Evolutionary conservation across 306 rosid species (phyloP), one percentile per base, ranked within the genome.

Genomic region (Citrullus colocynthis): DNA sequence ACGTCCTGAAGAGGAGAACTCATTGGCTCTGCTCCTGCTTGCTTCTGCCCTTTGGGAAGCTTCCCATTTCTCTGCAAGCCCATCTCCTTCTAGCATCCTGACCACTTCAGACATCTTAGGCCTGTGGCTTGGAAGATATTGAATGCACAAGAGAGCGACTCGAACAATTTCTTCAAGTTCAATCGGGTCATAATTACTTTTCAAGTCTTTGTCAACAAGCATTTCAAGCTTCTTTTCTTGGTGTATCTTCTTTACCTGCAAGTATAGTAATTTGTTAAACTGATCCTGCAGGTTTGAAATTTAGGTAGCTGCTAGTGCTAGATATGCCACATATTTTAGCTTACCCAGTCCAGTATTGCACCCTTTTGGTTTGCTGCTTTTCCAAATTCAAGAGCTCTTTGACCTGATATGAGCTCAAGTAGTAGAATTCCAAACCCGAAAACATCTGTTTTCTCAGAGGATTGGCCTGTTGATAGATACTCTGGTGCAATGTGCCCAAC

Each of bases 21-120:
- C 90, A 58, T 82, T 85, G 67, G 85, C 86, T 82, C 84, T 86
- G 74, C 87, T 65, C 74, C 90, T 85, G 69, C 87, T 86, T 44
- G 92, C 83, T 51, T 92, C 99, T 51, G 90, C 87, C 69, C 89
- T 85, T 79, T 92, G 96, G 16, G 98, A 83, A 63, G 97, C 96
- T 83, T 96, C 99, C 99, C 99, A 96, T 85, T 92, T 96, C 84
- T 96, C 98, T 2, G 93, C 99, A 41, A 96, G 97, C 0, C 98
- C 99, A 67, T 96, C 99, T 70, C 98, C 99, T 88, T 92, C 98
- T 8, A 96, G 98, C 99, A 96, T 92, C 51, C 99, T 81, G 49
- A 96, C 96, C 67, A 92, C 99, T 80, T 96, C 97, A 21, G 99
- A 92, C 98, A 91, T 96, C 87, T 87, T 95, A 4, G 99, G 99